These are phyloP conservation scores for Tolypocladium inflatum DNA, from an alignment of 2,329 filamentous ascomycete species.

Conservation along the genomic window DNA sequence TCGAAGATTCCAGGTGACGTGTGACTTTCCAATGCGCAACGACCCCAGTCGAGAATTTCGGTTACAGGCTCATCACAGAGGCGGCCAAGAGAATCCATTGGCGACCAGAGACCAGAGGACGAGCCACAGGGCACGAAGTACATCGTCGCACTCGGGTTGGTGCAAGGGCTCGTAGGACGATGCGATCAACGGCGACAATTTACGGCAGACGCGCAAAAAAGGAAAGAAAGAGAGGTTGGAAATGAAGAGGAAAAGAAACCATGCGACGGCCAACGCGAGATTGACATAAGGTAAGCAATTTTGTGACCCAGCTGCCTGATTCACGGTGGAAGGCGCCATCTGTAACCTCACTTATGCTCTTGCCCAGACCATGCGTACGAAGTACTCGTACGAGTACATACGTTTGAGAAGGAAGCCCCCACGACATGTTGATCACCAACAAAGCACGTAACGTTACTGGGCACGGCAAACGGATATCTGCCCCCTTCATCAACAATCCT, in stretches of 20 bases:
- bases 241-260: neutral
- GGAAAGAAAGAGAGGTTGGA: neutral
- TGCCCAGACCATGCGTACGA: too few species aligned
- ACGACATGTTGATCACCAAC: too few species aligned
- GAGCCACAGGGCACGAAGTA: neutral
- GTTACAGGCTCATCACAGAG: neutral
- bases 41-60: neutral
- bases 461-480: neutral
- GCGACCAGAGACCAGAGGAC: neutral
- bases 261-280: neutral
- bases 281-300: neutral
- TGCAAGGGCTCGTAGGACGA: neutral
- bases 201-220: neutral
- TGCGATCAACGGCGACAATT: neutral
- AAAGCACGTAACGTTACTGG: too few species aligned
- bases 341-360: neutral
- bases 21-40: neutral
- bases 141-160: neutral
- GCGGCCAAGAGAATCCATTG: neutral
- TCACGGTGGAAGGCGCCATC: neutral
- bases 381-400: too few species aligned
- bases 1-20: neutral
- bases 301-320: neutral
- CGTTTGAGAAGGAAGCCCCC: too few species aligned
- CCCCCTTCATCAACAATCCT: neutral